Base-by-base conservation (phyloP, 768 basidiomycete genomes). In the Harrya chromipes region DNA sequence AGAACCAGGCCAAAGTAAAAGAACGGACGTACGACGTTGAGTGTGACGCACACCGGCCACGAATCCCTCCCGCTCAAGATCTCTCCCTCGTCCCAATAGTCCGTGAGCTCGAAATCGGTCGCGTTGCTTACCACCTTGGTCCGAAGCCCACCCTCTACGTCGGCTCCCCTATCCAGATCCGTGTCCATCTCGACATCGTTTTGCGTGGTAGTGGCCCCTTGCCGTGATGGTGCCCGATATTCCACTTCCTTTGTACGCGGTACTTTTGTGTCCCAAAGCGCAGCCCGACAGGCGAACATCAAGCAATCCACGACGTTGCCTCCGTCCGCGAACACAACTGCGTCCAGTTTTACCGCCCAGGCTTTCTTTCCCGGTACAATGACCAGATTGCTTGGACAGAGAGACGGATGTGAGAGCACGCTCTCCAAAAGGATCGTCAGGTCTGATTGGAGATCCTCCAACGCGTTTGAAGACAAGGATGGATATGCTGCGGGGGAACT, bases 71-170 rank as follows among this genome's bases (percentile, higher is more conserved):
- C 83, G 34, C 72, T 75, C 24, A 92, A 61, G 16, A 73, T 66
- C 49, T 83, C 85, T 0, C 92, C 92, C 54, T 90, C 88, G 59
- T 90, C 90, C 88, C 89, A 91, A 53, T 84, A 88, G 64, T 94
- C 91, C 11, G 83, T 77, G 19, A 94, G 75, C 69, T 94, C 92
- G 57, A 94, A 94, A 65, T 94, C 92, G 9, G 81, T 80, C 11
- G 83, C 86, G 9, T 67, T 66, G 20, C 63, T 64, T 33, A 72
- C 66, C 29, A 52, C 55, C 34, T 81, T 72, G 14, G 82, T 85
- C 56, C 82, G 81, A 35, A 88, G 78, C 2, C 81, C 76, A 54
- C 83, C 83, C 34, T 37, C 40, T 4, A 44, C 52, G 33, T 39
- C 48, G 24, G 69, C 70, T 29, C 73, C 50, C 4, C 2, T 40